Conservation (phyloP, 306 rosid genomes). For the Fragaria vesca region DNA sequence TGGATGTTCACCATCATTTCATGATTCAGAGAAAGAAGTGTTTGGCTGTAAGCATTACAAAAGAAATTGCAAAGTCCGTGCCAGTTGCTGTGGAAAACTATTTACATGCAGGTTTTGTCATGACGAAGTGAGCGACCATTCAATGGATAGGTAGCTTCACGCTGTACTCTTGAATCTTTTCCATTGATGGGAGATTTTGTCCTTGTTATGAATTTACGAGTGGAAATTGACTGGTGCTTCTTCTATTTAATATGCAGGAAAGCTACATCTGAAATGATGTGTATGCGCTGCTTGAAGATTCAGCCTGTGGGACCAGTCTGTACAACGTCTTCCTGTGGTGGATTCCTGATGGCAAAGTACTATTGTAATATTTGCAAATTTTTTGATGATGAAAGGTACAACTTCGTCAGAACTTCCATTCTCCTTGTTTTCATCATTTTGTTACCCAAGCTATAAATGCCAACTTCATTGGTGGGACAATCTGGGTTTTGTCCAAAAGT, state of each 20-base stretch:
- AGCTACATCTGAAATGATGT: slow-evolving; percentile 86
- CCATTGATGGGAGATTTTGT: not conserved
- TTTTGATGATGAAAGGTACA: slow-evolving; percentile 83
- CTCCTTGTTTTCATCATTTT: slow-evolving; percentile 1
- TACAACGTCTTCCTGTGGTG: slow-evolving; percentile 66
- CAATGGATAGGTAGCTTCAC: slow-evolving; percentile 71
- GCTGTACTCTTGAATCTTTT: not conserved
- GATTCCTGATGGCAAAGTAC: slow-evolving; percentile 70
- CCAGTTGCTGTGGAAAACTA: slow-evolving; percentile 81
- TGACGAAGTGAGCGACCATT: slow-evolving; percentile 82
- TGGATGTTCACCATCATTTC: slow-evolving; percentile 61
- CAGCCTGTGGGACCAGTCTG: slow-evolving; percentile 79
- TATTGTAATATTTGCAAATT: slow-evolving; percentile 80
- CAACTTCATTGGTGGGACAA: not conserved
- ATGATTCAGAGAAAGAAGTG: slow-evolving; percentile 51
- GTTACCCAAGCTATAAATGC: not conserved
- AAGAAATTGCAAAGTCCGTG: slow-evolving; percentile 80
- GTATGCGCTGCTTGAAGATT: slow-evolving; percentile 65
- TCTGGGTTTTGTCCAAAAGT: not conserved
- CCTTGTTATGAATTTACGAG: not conserved
- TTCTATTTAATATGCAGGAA: slow-evolving; percentile 51
- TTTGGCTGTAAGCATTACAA: slow-evolving; percentile 83
- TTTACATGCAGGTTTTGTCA: slow-evolving; percentile 88
- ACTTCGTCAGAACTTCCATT: not conserved
- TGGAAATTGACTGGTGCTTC: slow-evolving; percentile 2